Conservation (phyloP, 1,284 basidiomycete genomes). For the Rhodotorula sp. region DNA sequence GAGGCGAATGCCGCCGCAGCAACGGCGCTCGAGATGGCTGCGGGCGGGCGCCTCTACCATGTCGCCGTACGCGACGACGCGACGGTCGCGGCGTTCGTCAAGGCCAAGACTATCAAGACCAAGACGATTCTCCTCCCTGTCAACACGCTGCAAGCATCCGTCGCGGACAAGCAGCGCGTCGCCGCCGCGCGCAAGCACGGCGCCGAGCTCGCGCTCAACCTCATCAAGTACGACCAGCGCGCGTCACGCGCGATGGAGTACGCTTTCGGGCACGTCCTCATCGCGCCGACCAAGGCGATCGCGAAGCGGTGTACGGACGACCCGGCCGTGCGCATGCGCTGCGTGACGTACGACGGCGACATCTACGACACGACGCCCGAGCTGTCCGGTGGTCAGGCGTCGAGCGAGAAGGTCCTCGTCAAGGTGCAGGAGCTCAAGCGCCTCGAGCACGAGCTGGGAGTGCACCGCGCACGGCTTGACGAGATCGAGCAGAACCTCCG, state of each 20-base stretch:
- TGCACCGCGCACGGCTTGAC: conserved; percentile 57
- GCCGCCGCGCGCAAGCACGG: conserved; percentile 58
- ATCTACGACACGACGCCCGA: conserved; percentile 96
- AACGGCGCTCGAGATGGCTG: conserved; percentile 84
- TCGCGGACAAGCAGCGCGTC: conserved; percentile 55
- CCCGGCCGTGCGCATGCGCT: conserved; percentile 70
- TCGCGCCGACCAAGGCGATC: conserved; percentile 85
- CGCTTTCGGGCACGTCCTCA: conserved; percentile 90
- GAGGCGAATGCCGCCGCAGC: conserved; percentile 67
- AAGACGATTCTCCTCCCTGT: conserved; percentile 87
- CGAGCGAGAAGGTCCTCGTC: conserved; percentile 72
- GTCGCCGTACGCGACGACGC: conserved; percentile 84
- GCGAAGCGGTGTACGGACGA: conserved; percentile 89
- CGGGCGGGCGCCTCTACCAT: conserved; percentile 89
- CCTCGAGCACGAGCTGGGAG: conserved; percentile 63
- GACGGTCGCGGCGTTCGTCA: conserved; percentile 77
- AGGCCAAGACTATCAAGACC: conserved; percentile 81
- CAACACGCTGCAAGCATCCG: conserved; percentile 80
- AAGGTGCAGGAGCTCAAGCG: conserved; percentile 79
- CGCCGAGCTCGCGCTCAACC: conserved; percentile 78
- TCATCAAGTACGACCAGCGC: conserved; percentile 82
- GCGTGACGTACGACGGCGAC: conserved; percentile 92
- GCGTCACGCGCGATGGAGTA: conserved; percentile 88
- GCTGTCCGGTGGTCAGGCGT: conserved; percentile 86
- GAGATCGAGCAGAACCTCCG: conserved; percentile 65